A percentile compares a stretch with the other conserved stretches of the same genome.
Conservation (phyloP, 2,329 filamentous ascomycete species). For the Penicillium sp. region DNA sequence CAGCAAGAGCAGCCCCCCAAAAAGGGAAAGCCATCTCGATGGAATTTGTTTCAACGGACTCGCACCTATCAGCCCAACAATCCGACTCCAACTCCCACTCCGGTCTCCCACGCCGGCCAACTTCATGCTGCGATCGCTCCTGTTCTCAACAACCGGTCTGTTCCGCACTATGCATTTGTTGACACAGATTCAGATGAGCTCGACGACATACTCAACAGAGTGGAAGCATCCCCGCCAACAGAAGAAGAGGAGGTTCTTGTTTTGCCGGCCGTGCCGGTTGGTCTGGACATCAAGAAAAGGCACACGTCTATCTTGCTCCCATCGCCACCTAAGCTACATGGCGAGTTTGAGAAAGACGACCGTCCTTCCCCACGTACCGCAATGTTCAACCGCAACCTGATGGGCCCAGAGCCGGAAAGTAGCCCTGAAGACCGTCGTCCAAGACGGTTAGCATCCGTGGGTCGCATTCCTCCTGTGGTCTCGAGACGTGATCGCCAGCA, state of each 20-base stretch:
- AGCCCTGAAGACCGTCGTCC: constrained; percentile 42
- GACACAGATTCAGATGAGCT: constrained; percentile 45
- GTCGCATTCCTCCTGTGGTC: constrained; percentile 79
- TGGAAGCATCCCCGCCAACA: constrained; percentile 41
- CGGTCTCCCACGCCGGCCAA: constrained; percentile 25
- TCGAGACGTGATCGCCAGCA: constrained; percentile 63
- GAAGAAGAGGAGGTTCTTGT: constrained; percentile 30
- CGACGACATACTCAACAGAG: constrained; percentile 38
- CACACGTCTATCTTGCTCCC: constrained; percentile 43
- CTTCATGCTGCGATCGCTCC: constrained; percentile 43
- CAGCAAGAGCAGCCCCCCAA: constrained; percentile 38
- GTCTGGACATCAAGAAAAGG: constrained; percentile 32
- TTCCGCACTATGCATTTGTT: constrained; percentile 60
- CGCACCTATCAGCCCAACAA: constrained; percentile 25
- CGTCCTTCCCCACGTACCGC: constrained; percentile 37
- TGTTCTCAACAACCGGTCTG: constrained; percentile 40
- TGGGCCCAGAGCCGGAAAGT: constrained; percentile 12
- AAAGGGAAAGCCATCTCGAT: constrained; percentile 36
- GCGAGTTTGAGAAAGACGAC: constrained; percentile 29
- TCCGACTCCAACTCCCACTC: constrained; percentile 12
- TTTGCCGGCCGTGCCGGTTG: constrained; percentile 27
- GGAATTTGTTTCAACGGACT: constrained; percentile 59
- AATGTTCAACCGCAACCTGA: constrained; percentile 33
- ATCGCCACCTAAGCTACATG: constrained; percentile 40
- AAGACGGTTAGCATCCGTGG: constrained; percentile 74